These are phyloP conservation scores for Salisapilia sapeloensis DNA, from an alignment of 352 stramenopile species.

Conservation along the genomic window DNA sequence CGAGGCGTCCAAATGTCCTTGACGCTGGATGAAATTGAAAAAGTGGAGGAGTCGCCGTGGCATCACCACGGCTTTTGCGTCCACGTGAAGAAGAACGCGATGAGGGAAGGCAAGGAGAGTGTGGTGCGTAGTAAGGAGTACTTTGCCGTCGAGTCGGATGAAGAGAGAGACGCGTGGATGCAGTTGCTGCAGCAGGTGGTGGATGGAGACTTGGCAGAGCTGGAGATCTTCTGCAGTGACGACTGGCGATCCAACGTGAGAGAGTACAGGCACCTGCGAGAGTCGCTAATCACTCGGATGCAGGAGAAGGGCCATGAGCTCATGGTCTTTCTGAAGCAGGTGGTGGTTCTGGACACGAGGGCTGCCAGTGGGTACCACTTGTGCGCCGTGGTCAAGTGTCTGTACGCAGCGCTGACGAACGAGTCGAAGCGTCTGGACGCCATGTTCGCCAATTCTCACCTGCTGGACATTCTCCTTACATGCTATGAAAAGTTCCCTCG, in stretches of 20 bases:
- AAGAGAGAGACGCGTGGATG: conserved; percentile 59
- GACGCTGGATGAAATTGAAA: conserved; percentile 70
- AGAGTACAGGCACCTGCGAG: conserved; percentile 57
- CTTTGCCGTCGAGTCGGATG: conserved; percentile 42
- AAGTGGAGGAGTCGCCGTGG: conserved; percentile 49
- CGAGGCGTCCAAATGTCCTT: conserved; percentile 48
- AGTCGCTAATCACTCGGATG: conserved; percentile 71
- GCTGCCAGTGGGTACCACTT: conserved; percentile 52
- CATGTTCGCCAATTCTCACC: conserved; percentile 62
- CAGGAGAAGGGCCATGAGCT: conserved; percentile 62
- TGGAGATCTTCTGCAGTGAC: conserved; percentile 80
- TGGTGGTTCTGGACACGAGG: conserved; percentile 42
- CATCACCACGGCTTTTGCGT: conserved; percentile 56
- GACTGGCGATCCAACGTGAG: conserved; percentile 80
- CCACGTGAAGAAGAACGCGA: conserved; percentile 54
- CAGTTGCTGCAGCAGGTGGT: conserved; percentile 50
- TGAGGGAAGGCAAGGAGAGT: too few relatives aligned
- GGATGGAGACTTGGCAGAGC: conserved; percentile 56
- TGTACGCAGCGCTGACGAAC: conserved; percentile 55
- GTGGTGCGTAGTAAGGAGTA: too few relatives aligned
- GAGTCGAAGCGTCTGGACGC: conserved; percentile 70
- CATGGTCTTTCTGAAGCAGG: conserved; percentile 70
- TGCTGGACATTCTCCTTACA: conserved; percentile 46
- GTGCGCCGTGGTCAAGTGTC: conserved; percentile 55
- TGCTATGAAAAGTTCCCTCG: conserved; percentile 75